These are phyloP conservation scores for Ephemerocybe angulata DNA, from an alignment of 768 basidiomycete genomes.

Conservation along the genomic window DNA sequence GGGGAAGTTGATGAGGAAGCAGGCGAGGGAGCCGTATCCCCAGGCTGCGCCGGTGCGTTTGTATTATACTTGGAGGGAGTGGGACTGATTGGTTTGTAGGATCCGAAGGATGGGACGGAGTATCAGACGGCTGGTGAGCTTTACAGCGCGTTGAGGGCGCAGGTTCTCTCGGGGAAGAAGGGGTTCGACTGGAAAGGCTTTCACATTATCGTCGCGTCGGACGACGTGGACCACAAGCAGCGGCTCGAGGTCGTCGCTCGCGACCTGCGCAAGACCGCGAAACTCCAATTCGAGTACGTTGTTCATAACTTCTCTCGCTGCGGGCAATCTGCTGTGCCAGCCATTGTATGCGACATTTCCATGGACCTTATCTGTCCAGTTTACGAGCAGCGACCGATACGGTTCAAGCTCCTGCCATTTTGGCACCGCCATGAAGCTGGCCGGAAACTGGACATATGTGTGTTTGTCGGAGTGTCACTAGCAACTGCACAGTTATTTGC, in stretches of 20 bases:
- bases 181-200: slow-evolving; percentile 20
- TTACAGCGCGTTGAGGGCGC: slow-evolving; percentile 21
- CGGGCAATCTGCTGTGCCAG: not conserved
- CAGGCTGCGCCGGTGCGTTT: not conserved
- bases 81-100: not conserved
- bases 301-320: too few species aligned
- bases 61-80: not conserved
- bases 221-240: slow-evolving; percentile 18
- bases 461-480: too few species aligned
- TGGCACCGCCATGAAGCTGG: too few species aligned
- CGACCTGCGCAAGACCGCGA: slow-evolving; percentile 28
- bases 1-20: slow-evolving; percentile 1
- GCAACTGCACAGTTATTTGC: too few species aligned
- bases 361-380: too few species aligned
- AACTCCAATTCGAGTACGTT: slow-evolving; percentile 26
- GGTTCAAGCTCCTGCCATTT: too few species aligned
- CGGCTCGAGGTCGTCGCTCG: slow-evolving; percentile 22
- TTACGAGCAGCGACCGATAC: too few species aligned
- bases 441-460: too few species aligned
- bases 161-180: slow-evolving; percentile 1
- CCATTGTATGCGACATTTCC: not conserved
- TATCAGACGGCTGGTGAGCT: slow-evolving; percentile 29
- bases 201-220: slow-evolving; percentile 27
- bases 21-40: not conserved
- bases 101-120: slow-evolving; percentile 11